Conservation (phyloP, 495 filamentous ascomycete genomes). For the Tuber borchii region DNA sequence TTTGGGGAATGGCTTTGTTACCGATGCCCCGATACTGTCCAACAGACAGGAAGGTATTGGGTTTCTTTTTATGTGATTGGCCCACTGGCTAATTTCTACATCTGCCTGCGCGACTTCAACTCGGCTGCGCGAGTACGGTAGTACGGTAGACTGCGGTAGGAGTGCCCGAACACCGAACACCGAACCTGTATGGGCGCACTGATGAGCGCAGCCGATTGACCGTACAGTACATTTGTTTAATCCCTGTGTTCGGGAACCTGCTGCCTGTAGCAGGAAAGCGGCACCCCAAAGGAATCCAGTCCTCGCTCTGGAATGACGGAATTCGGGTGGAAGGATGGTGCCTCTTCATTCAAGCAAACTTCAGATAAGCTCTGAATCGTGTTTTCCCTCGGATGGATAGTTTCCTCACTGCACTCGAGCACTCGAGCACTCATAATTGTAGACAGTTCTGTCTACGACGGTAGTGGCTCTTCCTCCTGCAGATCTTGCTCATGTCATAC, state of each 20-base stretch:
- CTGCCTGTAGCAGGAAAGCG: neutral
- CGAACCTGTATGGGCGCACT: neutral
- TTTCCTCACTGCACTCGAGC: neutral
- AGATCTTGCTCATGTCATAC: slow-evolving; percentile 25
- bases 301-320: neutral
- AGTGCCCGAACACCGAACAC: neutral
- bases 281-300: neutral
- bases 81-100: no score
- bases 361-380: neutral
- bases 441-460: slow-evolving; percentile 12
- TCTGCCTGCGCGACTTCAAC: no score
- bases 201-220: neutral
- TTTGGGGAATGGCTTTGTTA: slow-evolving; percentile 2
- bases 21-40: neutral
- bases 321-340: neutral
- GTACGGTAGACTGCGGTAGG: neutral
- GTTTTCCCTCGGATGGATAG: neutral
- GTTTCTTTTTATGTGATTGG: no score
- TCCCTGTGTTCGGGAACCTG: neutral
- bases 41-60: no score
- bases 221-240: neutral
- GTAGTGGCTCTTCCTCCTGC: slow-evolving; percentile 15
- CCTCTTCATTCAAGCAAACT: neutral
- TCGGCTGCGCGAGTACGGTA: neutral
- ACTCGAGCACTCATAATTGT: neutral